Conservation (phyloP, 2,329 filamentous ascomycete genomes). For the Exophiala phaeomuriformis region DNA sequence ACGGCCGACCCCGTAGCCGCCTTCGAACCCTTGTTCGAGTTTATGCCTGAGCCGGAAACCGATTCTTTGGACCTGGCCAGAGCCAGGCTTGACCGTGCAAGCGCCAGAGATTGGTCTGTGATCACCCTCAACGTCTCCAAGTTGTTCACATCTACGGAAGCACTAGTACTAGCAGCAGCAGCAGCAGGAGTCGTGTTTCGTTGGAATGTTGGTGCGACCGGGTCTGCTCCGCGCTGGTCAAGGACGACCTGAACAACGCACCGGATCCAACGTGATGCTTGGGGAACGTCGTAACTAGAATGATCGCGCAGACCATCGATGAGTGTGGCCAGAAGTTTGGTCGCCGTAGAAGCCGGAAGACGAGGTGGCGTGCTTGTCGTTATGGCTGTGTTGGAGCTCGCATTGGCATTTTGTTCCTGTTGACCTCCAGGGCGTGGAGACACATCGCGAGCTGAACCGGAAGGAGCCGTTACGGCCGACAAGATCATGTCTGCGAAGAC, state of each 20-base stretch:
- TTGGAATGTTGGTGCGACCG: neutral
- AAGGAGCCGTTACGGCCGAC: constrained; percentile 1
- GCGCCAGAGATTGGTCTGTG: constrained; percentile 30
- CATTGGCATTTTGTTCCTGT: too few relatives aligned
- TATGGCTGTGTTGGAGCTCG: neutral
- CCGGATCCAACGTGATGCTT: constrained; percentile 68
- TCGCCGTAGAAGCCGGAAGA: constrained; percentile 34
- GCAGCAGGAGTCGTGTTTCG: too few relatives aligned
- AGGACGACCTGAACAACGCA: constrained; percentile 66
- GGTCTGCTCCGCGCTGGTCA: constrained; percentile 32
- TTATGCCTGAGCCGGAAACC: neutral
- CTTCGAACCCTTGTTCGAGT: too few relatives aligned
- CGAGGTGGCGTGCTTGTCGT: neutral
- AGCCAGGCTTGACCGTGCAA: constrained; percentile 19
- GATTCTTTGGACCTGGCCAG: constrained; percentile 24
- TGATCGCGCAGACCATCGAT: constrained; percentile 60
- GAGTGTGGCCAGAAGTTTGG: constrained; percentile 46
- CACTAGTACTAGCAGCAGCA: too few relatives aligned
- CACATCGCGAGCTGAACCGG: too few relatives aligned
- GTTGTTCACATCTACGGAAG: constrained; percentile 13
- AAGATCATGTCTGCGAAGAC: constrained; percentile 61
- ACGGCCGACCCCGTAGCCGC: too few relatives aligned
- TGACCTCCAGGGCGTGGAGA: too few relatives aligned
- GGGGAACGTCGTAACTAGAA: constrained; percentile 49
- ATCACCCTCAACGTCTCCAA: constrained; percentile 31